Base-by-base conservation (phyloP, 148 eudicot species). In the Spergularia marina region DNA sequence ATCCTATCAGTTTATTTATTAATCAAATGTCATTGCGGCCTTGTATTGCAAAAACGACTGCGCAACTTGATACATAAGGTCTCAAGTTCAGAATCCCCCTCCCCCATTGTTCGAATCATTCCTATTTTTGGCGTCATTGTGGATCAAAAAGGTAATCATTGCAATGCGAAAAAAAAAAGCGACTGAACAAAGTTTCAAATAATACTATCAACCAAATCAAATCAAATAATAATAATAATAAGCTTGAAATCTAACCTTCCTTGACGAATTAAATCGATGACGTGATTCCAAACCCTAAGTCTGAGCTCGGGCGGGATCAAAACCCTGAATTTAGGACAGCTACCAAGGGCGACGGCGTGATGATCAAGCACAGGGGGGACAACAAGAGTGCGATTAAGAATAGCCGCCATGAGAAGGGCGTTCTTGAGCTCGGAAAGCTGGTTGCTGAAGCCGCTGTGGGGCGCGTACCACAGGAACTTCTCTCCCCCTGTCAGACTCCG, bases 361-460 rank as follows among this genome's bases (percentile, higher is more conserved):
- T 94, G 98, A 87, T 94, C 98, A 54, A 94, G 78, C 49, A 94
- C 80, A 6, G 98, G 98, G 6, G 98, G 98, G 21, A 94, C 91
- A 65, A 94, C 73, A 13, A 94, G 72, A 16, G 96, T 91, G 16
- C 98, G 91, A 77, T 94, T 90, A 6, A 91, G 86, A 21, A 94
- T 87, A 0, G 77, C 83, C 2, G 98, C 85, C 83, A 94, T 77
- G 12, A 91, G 51, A 75, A 92, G 3, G 6, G 96, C 94, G 69
- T 90, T 89, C 66, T 87, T 89, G 85, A 94, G 78, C 82, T 91
- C 96, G 10, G 91, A 86, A n/a, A 94, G 78, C 86, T 94, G 97
- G 77, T 94, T 94, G 85, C 91, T 91, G 86, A 94, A 94, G 30
- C 98, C 98, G 65, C 97, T 94, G 83, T 94, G 98, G 1, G 98